These are phyloP conservation scores for Pyrus betulifolia DNA, from an alignment of 306 rosid species.

Conservation along the genomic window DNA sequence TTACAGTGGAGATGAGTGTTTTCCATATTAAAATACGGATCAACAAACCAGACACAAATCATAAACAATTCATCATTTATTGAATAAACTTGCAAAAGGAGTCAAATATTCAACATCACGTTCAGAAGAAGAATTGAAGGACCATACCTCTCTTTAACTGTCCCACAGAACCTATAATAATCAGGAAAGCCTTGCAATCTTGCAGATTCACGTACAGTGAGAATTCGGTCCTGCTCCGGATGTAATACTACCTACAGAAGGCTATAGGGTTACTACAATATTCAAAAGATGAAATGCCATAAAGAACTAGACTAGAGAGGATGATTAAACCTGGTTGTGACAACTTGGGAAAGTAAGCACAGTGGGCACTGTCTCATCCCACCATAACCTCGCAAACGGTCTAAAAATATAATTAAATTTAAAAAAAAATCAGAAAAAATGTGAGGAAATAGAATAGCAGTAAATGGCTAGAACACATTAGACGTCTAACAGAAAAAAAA, in stretches of 20 bases:
- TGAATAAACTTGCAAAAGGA: background rate
- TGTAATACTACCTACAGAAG: constrained; percentile 55
- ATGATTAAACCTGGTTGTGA: constrained; percentile 53
- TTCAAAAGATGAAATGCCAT: constrained; percentile 8
- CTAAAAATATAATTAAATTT: constrained; percentile 17
- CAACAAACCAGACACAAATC: background rate
- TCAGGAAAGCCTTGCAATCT: constrained; percentile 96
- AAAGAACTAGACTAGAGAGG: constrained; percentile 7
- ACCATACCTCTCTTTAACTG: constrained; percentile 61
- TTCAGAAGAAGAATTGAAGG: background rate
- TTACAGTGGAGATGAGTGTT: no score
- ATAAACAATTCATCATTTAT: background rate
- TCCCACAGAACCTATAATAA: constrained; percentile 57
- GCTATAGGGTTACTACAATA: background rate
- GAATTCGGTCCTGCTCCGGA: constrained; percentile 76
- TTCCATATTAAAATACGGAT: background rate
- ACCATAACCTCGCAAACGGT: constrained; percentile 91
- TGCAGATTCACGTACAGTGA: constrained; percentile 76
- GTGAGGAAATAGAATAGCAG: background rate
- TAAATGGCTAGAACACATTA: background rate
- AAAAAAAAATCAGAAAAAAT: background rate
- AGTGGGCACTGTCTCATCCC: constrained; percentile 94
- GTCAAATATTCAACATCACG: background rate
- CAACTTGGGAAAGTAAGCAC: constrained; percentile 70
- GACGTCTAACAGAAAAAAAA: constrained; percentile 3